Evolutionary conservation across 2,329 filamentous ascomycete genomes (phyloP), one percentile per base, ranked within the genome.

Genomic region (Endoconidiophora laricicola): DNA sequence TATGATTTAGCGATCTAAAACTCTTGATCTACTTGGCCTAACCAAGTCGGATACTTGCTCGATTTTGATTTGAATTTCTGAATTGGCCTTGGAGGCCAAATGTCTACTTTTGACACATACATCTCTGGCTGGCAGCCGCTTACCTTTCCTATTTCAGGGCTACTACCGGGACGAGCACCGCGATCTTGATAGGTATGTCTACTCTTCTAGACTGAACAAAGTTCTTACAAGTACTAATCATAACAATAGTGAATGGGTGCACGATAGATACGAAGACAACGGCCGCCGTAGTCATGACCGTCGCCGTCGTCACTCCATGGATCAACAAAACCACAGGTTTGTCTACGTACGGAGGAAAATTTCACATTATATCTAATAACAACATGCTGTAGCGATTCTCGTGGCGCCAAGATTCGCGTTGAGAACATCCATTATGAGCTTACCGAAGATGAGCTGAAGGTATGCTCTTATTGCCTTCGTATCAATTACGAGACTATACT

Each of bases 361-460:
- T 16, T 16, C 7, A 18, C 10, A 16, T 14, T 23, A 18, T 10
- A 49, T 7, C 1, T 20, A 42, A 26, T 26, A 18, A 10, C 7
- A 24, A 14, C 2, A 22, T 16, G 6, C 46, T 46, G 14, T 56
- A 76, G 76, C 59, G 70, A 74, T 36, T 60, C 67, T 26, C 66
- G 67, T 51, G 79, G 80, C 57, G 71, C 79, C 43, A 90, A 86
- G 65, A 65, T 95, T 56, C 81, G 81, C 56, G 81, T 94, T 54
- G 86, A 93, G 54, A 94, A 94, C 62, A 69, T 95, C 52, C 88
- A 95, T 64, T 95, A 94, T 64, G 88, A 95, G 54, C 73, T 95
- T 55, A 88, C 83, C 10, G 79, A 90, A 63, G 79, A 81, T 37
- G 88, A 94, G 60, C 72, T 94, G 49, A 75, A 83, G 59, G 86